Evolutionary conservation across 2,329 filamentous ascomycete species (phyloP).

Genomic region (Exserohilum turcica): DNA sequence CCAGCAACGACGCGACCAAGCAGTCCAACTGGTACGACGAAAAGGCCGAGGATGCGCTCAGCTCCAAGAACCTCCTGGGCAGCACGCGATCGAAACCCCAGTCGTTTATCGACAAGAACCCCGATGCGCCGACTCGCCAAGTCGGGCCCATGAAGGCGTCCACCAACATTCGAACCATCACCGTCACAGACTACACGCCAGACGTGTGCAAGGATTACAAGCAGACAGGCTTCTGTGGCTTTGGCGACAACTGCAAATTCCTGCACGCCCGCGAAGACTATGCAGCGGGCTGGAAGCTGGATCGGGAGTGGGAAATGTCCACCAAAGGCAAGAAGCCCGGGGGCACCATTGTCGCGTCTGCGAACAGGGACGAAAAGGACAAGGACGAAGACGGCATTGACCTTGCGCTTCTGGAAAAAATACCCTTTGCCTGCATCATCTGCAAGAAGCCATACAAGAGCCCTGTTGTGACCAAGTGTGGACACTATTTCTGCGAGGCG

Average conservation of each 20-base stretch:
- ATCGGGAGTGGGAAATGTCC: conserved; percentile 88
- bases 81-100: conserved; percentile 55
- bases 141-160: conserved; percentile 88
- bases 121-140: conserved; percentile 69
- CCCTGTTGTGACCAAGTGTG: conserved; percentile 86
- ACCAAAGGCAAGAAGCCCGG: conserved; percentile 65
- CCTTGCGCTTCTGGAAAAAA: conserved; percentile 75
- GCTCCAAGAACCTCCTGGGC: conserved; percentile 63
- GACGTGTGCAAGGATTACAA: conserved; percentile 97
- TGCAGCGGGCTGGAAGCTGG: conserved; percentile 93
- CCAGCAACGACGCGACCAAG: conserved; percentile 86
- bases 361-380: conserved; percentile 54
- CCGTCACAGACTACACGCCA: conserved; percentile 85
- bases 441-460: conserved; percentile 78
- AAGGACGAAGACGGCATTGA: conserved; percentile 63
- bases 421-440: conserved; percentile 88
- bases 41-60: conserved; percentile 57
- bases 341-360: conserved; percentile 62
- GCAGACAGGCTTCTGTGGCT: conserved; percentile 68
- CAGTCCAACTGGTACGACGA: conserved; percentile 89
- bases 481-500: conserved; percentile 93
- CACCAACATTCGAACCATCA: conserved; percentile 88
- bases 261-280: conserved; percentile 77
- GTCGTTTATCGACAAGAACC: conserved; percentile 77
- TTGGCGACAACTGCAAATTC: conserved; percentile 82